Base-by-base conservation (phyloP, 2,329 filamentous ascomycete species). In the Cladosporium colombiae region DNA sequence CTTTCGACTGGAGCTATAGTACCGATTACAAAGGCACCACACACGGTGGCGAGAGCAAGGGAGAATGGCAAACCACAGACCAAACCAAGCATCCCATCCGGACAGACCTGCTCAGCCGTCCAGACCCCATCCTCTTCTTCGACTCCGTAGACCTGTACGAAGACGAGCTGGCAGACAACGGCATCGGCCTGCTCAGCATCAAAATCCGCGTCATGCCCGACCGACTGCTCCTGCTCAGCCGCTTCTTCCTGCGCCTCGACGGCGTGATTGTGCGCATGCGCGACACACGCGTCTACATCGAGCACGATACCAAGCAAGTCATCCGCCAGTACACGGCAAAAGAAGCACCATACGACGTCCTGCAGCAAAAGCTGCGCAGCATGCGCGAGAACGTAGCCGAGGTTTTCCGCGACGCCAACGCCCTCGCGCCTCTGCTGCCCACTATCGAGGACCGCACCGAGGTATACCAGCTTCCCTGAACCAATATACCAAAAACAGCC, bases 1-100 rank as follows among this genome's bases (percentile, higher is more conserved):
- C 94, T 3, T 99, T 96, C 77, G 95, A 99, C 81, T 99, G 95
- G 95, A 97, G 92, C 68, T 99, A 98, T 80, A 95, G 89, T 70
- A 97, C 94, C 40, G 85, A 89, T 70, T 99, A 97, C 79, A 85
- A 85, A 65, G 95, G 95, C 60, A 92, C 90, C 3, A 79, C 89
- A 11, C 62, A 69, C 25, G 29, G 46, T 5, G 69, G 66, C 8
- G 23, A 62, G 21, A 66, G 52, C 27, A 50, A 68, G 5, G 63
- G 68, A n/a, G 59, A 65, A 16, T 74, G 76, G 75, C 67, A 66
- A 64, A 62, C 64, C 52, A 73, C 74, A 5, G 64, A 66, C 31
- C 66, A 69, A 40, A 81, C 81, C 25, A 77, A 79, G n/a, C 80
- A 80, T 21, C 78, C 84, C 64, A 95, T 99, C 68, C 93, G 95